These are phyloP conservation scores for Saturnispora bothae DNA, from an alignment of 805 yeast species.

Conservation along the genomic window DNA sequence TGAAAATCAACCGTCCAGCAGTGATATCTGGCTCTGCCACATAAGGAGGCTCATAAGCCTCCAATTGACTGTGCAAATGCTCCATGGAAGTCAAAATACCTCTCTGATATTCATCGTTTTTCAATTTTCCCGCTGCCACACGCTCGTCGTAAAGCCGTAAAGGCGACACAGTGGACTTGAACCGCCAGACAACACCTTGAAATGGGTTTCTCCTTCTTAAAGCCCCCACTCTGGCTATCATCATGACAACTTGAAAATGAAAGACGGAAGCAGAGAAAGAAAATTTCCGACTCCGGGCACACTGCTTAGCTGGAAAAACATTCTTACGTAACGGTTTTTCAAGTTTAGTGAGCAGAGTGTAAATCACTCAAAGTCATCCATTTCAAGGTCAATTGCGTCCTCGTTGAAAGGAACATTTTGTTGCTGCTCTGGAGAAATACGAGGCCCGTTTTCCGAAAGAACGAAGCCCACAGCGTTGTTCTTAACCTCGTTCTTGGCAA, in stretches of 20 bases:
- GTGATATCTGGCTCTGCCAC: slow-evolving; percentile 42
- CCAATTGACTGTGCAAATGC: slow-evolving; percentile 44
- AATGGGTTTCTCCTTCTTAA: too few relatives aligned
- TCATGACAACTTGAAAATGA: too few relatives aligned
- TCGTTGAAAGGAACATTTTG: slow-evolving; percentile 30
- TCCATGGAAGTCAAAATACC: slow-evolving; percentile 56
- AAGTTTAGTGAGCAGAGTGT: too few relatives aligned
- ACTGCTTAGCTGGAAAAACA: too few relatives aligned
- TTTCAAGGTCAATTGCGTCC: slow-evolving; percentile 51
- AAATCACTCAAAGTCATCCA: slow-evolving; percentile 14
- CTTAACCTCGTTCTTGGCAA: slow-evolving; percentile 11
- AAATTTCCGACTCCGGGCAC: neutral
- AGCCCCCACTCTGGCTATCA: too few relatives aligned
- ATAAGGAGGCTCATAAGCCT: slow-evolving; percentile 50
- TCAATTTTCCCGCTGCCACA: slow-evolving; percentile 33
- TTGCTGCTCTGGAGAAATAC: neutral
- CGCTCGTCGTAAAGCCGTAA: slow-evolving; percentile 21
- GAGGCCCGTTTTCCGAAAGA: slow-evolving; percentile 26
- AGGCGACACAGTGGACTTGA: slow-evolving; percentile 18
- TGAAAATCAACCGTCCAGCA: neutral
- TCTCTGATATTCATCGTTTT: slow-evolving; percentile 75
- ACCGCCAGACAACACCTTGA: neutral
- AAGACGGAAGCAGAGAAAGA: neutral
- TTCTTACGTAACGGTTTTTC: too few relatives aligned
- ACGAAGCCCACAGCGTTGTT: slow-evolving; percentile 36